Conservation (phyloP, 1,284 basidiomycete species). For the Golubevia sp. region DNA sequence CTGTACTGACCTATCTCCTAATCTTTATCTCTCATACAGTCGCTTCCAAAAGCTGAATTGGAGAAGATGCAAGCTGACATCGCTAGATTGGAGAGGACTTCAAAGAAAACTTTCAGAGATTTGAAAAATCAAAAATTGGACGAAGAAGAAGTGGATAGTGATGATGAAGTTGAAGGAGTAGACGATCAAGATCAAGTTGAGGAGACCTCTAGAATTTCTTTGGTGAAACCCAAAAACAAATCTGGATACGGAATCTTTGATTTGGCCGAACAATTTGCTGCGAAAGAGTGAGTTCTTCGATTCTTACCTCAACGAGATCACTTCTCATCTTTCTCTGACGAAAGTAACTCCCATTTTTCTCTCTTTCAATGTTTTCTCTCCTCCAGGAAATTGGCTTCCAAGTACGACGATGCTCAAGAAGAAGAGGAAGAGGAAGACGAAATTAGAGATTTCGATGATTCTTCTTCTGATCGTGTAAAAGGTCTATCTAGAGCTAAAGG, state of each 20-base stretch:
- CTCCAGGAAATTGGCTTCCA: too few species aligned
- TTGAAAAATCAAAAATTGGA: background rate
- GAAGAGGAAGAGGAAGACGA: background rate
- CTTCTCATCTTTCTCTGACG: background rate
- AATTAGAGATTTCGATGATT: background rate
- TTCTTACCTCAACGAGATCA: background rate
- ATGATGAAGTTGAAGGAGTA: background rate
- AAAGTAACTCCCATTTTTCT: too few species aligned
- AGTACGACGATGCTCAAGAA: background rate
- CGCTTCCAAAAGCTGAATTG: conserved; percentile 1
- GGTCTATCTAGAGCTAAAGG: background rate
- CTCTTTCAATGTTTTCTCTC: too few species aligned
- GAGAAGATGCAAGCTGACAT: background rate
- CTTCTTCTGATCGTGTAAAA: background rate
- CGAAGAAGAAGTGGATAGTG: background rate
- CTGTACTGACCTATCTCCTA: background rate
- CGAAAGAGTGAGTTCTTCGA: background rate
- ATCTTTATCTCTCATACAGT: background rate
- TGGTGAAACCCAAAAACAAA: background rate
- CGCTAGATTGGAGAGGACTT: background rate
- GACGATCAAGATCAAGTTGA: background rate
- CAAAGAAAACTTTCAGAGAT: background rate
- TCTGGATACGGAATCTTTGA: too few species aligned
- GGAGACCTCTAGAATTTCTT: background rate
- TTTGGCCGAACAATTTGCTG: background rate